Percentiles rank a stretch among this genome's conserved stretches.
These are phyloP conservation scores for Ochetophila trinervis DNA, from an alignment of 306 rosid genomes.

Conservation along the genomic window DNA sequence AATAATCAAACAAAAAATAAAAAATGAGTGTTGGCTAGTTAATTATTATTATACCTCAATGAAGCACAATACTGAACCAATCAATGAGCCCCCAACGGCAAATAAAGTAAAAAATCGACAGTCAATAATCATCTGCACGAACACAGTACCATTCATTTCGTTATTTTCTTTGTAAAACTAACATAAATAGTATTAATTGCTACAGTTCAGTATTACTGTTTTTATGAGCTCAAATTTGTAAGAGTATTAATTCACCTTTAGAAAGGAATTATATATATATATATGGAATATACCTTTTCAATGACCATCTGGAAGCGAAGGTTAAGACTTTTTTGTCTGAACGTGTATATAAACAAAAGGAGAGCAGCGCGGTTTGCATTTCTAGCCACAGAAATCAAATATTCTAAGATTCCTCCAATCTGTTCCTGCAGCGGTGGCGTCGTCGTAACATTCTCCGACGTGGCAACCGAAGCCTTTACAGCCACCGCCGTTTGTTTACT, in stretches of 20 bases:
- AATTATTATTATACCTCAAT: constrained; percentile 33
- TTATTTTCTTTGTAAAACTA: neutral
- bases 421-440: neutral
- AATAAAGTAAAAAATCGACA: constrained; percentile 51
- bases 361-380: constrained; percentile 8
- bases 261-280: neutral
- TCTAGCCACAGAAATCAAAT: constrained; percentile 21
- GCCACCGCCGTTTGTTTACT: constrained; percentile 11
- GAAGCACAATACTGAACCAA: constrained; percentile 50
- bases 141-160: neutral
- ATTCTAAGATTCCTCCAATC: constrained; percentile 6
- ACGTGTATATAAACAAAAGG: constrained; percentile 17
- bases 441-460: neutral
- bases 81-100: constrained; percentile 47
- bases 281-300: constrained; percentile 33
- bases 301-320: constrained; percentile 38
- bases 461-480: constrained; percentile 15
- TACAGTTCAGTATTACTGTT: no score
- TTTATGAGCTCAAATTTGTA: no score
- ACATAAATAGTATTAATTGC: no score
- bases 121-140: constrained; percentile 37
- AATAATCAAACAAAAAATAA: neutral
- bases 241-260: no score
- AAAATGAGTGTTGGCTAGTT: neutral
- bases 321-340: constrained; percentile 8